Conservation (phyloP, 768 basidiomycete species). For the Mycena amicta region DNA sequence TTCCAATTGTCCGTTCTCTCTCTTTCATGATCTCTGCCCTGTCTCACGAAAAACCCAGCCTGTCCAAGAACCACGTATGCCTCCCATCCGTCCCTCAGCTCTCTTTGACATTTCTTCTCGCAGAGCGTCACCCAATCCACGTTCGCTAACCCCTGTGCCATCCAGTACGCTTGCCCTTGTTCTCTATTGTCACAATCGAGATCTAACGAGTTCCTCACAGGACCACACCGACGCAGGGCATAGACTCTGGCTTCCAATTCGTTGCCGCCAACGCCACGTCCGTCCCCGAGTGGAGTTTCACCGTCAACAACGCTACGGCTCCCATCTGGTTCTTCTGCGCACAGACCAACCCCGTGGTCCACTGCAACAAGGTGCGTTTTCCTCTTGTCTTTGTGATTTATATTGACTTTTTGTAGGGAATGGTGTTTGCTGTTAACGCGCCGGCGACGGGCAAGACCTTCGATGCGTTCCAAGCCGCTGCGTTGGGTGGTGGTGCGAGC, state of each 20-base stretch:
- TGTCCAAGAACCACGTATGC: conserved; percentile 36
- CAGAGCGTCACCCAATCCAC: conserved; percentile 51
- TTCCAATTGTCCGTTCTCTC: conserved; percentile 20
- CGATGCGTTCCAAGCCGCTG: conserved; percentile 35
- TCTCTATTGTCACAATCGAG: too few species aligned
- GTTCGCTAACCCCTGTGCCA: conserved; percentile 44
- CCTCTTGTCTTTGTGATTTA: background rate
- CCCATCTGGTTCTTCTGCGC: conserved; percentile 53
- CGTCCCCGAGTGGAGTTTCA: conserved; percentile 42
- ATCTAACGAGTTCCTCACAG: background rate
- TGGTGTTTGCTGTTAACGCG: conserved; percentile 49
- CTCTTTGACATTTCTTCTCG: background rate
- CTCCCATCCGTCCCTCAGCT: background rate
- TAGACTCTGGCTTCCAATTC: conserved; percentile 44
- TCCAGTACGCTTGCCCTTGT: conserved; percentile 23
- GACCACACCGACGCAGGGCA: conserved; percentile 32
- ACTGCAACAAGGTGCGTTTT: conserved; percentile 8
- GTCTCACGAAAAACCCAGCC: conserved; percentile 25
- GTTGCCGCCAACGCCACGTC: conserved; percentile 27
- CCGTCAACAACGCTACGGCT: conserved; percentile 35
- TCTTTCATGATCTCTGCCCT: conserved; percentile 4
- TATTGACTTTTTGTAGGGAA: conserved; percentile 29
- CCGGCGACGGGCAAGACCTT: conserved; percentile 40
- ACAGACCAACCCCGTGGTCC: conserved; percentile 25
- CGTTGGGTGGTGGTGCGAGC: conserved; percentile 1